Evolutionary conservation across 139 green algal species (phyloP).

Genomic region (Parachlorella kessleri): DNA sequence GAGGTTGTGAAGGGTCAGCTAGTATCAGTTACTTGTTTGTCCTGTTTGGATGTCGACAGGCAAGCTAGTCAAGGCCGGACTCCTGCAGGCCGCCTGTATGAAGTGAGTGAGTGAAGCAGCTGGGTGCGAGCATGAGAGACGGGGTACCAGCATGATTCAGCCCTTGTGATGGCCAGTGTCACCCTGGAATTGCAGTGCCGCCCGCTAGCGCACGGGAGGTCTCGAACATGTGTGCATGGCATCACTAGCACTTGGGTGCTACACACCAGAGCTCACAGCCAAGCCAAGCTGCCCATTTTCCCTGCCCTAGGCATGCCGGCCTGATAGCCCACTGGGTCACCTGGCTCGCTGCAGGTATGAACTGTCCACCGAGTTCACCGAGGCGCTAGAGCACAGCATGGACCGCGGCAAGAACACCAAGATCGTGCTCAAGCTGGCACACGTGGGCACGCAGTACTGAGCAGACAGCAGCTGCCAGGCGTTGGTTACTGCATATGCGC

Average conservation of each 20-base stretch:
- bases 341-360: conserved; percentile 77
- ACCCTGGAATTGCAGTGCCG: too few relatives aligned
- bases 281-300: too few relatives aligned
- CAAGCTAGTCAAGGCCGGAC: conserved; percentile 75
- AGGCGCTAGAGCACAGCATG: conserved; percentile 80
- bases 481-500: too few relatives aligned
- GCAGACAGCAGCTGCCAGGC: too few relatives aligned
- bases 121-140: not conserved
- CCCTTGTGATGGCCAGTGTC: too few relatives aligned
- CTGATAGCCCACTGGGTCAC: not conserved
- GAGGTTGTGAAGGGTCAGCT: too few relatives aligned
- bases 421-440: conserved; percentile 61
- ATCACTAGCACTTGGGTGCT: not conserved
- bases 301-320: not conserved
- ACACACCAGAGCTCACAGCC: not conserved
- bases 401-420: conserved; percentile 71
- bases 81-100: conserved; percentile 70
- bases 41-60: conserved; percentile 61
- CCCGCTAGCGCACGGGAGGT: too few relatives aligned
- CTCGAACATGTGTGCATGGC: too few relatives aligned
- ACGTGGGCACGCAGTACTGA: conserved; percentile 36
- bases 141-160: not conserved
- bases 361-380: conserved; percentile 68
- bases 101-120: not conserved
- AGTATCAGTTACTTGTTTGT: too few relatives aligned